These are phyloP conservation scores for Hericium erinaceus DNA, from an alignment of 768 basidiomycete genomes.

Conservation along the genomic window DNA sequence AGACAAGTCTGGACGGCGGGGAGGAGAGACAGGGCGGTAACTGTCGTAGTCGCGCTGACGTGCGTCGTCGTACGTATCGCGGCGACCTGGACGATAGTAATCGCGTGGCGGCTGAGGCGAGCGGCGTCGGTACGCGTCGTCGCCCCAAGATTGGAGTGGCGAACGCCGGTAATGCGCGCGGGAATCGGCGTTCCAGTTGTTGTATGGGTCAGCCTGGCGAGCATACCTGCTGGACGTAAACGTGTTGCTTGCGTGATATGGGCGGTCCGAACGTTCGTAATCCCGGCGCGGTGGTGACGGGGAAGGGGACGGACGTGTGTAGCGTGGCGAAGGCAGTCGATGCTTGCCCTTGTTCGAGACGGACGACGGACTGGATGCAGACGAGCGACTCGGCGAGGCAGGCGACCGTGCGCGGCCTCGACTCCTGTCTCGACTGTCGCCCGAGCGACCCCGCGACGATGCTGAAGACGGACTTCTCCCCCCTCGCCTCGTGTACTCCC, in stretches of 20 bases:
- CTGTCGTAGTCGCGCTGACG: slow-evolving; percentile 4
- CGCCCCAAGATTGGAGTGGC: not conserved
- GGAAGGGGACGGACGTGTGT: not conserved
- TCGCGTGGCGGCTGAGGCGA: slow-evolving; percentile 5
- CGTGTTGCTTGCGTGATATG: slow-evolving; percentile 1
- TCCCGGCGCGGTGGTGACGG: not conserved
- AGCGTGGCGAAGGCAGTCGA: slow-evolving; percentile 18
- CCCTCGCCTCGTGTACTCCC: too few species aligned
- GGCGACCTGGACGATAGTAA: slow-evolving; percentile 4
- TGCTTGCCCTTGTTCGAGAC: slow-evolving; percentile 20
- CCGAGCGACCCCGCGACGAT: not conserved
- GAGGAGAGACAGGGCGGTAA: slow-evolving; percentile 15
- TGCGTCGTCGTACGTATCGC: slow-evolving; percentile 7
- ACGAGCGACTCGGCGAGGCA: slow-evolving; percentile 19
- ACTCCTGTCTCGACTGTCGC: not conserved
- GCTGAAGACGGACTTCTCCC: not conserved
- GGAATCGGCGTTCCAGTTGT: slow-evolving; percentile 3
- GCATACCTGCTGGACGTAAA: not conserved
- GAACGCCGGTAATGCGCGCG: slow-evolving; percentile 9
- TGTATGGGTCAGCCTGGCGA: slow-evolving; percentile 3
- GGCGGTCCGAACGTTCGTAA: not conserved
- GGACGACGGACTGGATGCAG: slow-evolving; percentile 14
- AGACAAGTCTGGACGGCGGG: not conserved
- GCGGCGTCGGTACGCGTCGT: slow-evolving; percentile 6
- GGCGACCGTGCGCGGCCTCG: slow-evolving; percentile 12